These are phyloP conservation scores for Saccharomyces pastorianus DNA, from an alignment of 1,139 yeast genomes.

Conservation along the genomic window DNA sequence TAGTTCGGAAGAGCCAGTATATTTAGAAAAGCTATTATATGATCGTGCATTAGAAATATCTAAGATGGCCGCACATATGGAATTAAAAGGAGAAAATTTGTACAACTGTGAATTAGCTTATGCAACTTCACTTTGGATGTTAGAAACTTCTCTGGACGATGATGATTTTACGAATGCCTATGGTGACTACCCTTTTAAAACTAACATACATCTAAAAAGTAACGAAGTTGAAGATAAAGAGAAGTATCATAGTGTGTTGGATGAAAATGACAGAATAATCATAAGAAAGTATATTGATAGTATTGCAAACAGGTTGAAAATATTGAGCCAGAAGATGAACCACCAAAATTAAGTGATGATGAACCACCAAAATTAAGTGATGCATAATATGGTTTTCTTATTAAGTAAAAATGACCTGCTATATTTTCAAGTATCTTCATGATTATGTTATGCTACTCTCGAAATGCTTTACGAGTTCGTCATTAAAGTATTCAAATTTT, in stretches of 20 bases:
- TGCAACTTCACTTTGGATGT: constrained; percentile 91
- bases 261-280: constrained; percentile 61
- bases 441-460: too few relatives aligned
- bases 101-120: constrained; percentile 80
- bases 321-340: constrained; percentile 37
- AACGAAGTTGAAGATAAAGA: not conserved
- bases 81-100: constrained; percentile 66
- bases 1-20: constrained; percentile 30
- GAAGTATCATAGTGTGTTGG: constrained; percentile 35
- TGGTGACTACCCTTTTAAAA: not conserved
- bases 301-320: constrained; percentile 60
- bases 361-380: constrained; percentile 2
- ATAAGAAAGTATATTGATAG: constrained; percentile 72
- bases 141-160: constrained; percentile 64
- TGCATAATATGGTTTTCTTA: not conserved
- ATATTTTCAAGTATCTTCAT: too few relatives aligned
- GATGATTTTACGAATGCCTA: constrained; percentile 1
- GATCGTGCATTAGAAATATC: constrained; percentile 92
- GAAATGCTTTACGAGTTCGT: not conserved
- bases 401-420: too few relatives aligned
- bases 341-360: constrained; percentile 5
- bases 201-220: not conserved
- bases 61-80: constrained; percentile 82
- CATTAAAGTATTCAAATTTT: not conserved
- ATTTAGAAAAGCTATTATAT: constrained; percentile 79